Percentiles rank a stretch among this genome's conserved stretches.
These are phyloP conservation scores for Draba incana DNA, from an alignment of 345 rosid genomes.

Conservation along the genomic window DNA sequence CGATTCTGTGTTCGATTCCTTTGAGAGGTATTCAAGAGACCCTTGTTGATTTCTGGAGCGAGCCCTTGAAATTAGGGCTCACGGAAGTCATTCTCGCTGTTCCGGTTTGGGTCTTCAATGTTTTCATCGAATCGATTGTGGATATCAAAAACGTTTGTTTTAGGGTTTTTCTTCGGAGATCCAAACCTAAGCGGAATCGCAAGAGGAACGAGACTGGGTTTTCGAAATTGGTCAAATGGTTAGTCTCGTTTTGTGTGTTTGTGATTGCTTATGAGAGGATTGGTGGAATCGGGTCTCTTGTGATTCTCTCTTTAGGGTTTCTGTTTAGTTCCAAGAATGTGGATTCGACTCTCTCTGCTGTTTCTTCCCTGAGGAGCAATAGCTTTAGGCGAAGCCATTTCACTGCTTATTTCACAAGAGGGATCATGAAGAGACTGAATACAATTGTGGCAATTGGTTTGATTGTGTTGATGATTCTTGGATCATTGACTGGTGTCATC, in stretches of 20 bases:
- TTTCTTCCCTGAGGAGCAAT: slow-evolving; percentile 64
- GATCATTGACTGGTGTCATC: slow-evolving; percentile 62
- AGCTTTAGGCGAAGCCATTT: slow-evolving; percentile 63
- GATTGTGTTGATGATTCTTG: slow-evolving; percentile 80
- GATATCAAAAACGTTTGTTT: slow-evolving; percentile 70
- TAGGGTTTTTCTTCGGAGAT: slow-evolving; percentile 58
- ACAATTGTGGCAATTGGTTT: slow-evolving; percentile 85
- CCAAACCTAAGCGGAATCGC: slow-evolving; percentile 48
- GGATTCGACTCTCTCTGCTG: slow-evolving; percentile 68
- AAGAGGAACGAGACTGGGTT: slow-evolving; percentile 60
- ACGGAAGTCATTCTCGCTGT: slow-evolving; percentile 94
- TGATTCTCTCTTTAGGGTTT: slow-evolving; percentile 68
- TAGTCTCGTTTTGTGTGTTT: slow-evolving; percentile 78
- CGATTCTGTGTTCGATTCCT: slow-evolving; percentile 88
- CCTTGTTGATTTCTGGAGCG: slow-evolving; percentile 85
- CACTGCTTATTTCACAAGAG: slow-evolving; percentile 76
- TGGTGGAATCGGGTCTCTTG: slow-evolving; percentile 69
- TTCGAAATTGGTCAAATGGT: slow-evolving; percentile 70
- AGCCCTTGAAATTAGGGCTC: slow-evolving; percentile 76
- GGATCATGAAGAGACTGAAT: slow-evolving; percentile 69
- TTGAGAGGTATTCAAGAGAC: slow-evolving; percentile 83
- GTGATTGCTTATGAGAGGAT: slow-evolving; percentile 76
- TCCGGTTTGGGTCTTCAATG: slow-evolving; percentile 72
- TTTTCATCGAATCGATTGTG: slow-evolving; percentile 66
- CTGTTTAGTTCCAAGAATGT: slow-evolving; percentile 64